phyloP scores from a whole-genome alignment of 2,329 filamentous ascomycete species.

The Aciculosporium take region DNA sequence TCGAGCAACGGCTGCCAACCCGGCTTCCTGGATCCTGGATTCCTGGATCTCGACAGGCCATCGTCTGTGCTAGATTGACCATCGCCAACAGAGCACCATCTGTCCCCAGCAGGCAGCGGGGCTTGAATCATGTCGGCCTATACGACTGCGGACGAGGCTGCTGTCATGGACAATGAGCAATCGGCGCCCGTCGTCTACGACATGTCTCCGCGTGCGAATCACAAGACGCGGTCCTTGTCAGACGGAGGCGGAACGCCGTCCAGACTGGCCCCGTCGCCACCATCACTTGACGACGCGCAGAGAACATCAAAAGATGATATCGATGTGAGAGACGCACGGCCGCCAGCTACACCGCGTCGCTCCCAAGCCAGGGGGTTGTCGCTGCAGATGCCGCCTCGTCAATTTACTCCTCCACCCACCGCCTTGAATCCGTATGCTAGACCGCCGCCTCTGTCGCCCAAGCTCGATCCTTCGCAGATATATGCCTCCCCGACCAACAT shows the following conservation, averaged over 20 bases:
- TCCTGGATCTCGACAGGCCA: background rate
- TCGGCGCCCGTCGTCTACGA: conserved; percentile 6
- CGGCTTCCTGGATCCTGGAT: background rate
- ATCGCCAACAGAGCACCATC: background rate
- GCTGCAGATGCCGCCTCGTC: conserved; percentile 20
- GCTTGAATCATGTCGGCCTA: conserved; percentile 1
- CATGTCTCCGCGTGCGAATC: conserved; percentile 23
- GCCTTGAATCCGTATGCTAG: conserved; percentile 28
- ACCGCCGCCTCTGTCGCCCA: conserved; percentile 64
- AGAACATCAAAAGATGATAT: conserved; percentile 54
- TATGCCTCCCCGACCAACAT: conserved; percentile 82
- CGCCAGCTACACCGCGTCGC: conserved; percentile 59
- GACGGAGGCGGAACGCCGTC: conserved; percentile 45
- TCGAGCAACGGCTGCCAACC: background rate
- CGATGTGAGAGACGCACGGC: conserved; percentile 28
- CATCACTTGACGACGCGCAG: conserved; percentile 39
- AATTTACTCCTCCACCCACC: conserved; percentile 23
- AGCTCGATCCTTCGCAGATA: conserved; percentile 69
- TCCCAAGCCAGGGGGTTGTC: conserved; percentile 50
- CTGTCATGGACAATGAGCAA: conserved; percentile 18
- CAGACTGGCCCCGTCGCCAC: conserved; percentile 43
- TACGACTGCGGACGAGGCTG: conserved; percentile 16
- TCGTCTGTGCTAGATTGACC: background rate
- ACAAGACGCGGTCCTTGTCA: conserved; percentile 49
- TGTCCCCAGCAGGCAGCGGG: background rate